phyloP scores from a whole-genome alignment of 2,329 filamentous ascomycete genomes.

The Penicillium sp. region DNA sequence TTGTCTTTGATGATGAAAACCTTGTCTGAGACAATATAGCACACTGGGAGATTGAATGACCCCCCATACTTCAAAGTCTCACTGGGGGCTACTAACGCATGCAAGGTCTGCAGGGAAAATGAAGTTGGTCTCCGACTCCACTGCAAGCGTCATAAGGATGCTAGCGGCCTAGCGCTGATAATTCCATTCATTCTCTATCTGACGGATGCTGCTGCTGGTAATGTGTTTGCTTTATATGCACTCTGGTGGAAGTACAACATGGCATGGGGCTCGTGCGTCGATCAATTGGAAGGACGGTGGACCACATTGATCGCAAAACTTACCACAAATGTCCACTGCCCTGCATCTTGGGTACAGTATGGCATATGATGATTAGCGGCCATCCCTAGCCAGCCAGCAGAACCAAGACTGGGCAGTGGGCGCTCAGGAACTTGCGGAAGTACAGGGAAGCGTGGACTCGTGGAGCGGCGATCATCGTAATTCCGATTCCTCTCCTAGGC shows the following conservation, averaged over 20 bases:
- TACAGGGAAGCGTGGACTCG: not conserved
- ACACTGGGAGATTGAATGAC: conserved; percentile 10
- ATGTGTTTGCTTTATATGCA: not conserved
- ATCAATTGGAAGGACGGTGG: too few species aligned
- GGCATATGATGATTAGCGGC: not conserved
- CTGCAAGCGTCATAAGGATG: not conserved
- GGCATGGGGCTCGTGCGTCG: too few species aligned
- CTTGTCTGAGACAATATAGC: conserved; percentile 23
- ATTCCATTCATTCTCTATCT: not conserved
- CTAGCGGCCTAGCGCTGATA: not conserved
- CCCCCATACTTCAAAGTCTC: conserved; percentile 18
- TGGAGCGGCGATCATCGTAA: conserved; percentile 15
- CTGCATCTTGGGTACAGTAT: not conserved
- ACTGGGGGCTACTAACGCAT: conserved; percentile 4
- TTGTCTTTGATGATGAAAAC: conserved; percentile 5
- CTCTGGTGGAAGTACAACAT: too few species aligned
- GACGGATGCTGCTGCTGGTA: not conserved
- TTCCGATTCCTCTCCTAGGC: conserved; percentile 14
- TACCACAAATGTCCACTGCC: too few species aligned
- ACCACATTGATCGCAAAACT: too few species aligned
- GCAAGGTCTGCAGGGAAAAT: not conserved
- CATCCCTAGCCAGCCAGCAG: conserved; percentile 8
- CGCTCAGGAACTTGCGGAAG: conserved; percentile 6
- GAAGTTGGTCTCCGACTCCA: too few species aligned
- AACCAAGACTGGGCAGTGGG: conserved; percentile 8